These are phyloP conservation scores for Musa schizocarpa DNA, from an alignment of 176 grass and related monocot species.

Conservation along the genomic window DNA sequence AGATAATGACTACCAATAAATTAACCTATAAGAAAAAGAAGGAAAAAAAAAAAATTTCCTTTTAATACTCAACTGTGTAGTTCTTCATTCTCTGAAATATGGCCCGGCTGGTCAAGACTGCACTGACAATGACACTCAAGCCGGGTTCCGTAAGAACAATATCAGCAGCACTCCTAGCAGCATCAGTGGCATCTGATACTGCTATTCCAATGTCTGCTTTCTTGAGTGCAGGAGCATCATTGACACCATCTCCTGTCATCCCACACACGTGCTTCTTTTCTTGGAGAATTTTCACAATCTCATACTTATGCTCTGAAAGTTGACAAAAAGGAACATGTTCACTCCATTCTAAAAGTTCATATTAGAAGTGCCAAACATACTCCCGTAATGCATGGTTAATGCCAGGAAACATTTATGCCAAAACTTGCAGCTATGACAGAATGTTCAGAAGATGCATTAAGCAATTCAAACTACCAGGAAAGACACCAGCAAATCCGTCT, in stretches of 20 bases:
- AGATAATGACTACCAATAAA: neutral
- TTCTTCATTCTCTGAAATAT: conserved; percentile 96
- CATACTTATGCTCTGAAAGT: conserved; percentile 67
- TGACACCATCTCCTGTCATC: conserved; percentile 76
- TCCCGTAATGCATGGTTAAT: too few species aligned
- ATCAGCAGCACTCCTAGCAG: conserved; percentile 68
- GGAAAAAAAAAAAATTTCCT: neutral
- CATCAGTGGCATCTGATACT: conserved; percentile 70
- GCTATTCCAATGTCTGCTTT: conserved; percentile 80
- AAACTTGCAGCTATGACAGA: too few species aligned
- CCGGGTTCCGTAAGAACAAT: conserved; percentile 85
- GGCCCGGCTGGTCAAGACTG: conserved; percentile 62
- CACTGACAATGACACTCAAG: conserved; percentile 64
- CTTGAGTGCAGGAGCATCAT: conserved; percentile 69
- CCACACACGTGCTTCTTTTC: conserved; percentile 48
- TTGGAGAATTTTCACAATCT: conserved; percentile 73
- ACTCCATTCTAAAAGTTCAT: too few species aligned
- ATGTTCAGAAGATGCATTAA: neutral
- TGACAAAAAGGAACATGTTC: neutral
- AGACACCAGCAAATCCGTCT: conserved; percentile 81
- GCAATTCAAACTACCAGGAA: conserved; percentile 34
- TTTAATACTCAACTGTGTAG: conserved; percentile 46
- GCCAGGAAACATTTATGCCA: too few species aligned
- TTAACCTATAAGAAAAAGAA: neutral
- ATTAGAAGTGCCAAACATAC: too few species aligned